Base-by-base conservation (phyloP, 345 rosid species). In the Gossypium anomalum region DNA sequence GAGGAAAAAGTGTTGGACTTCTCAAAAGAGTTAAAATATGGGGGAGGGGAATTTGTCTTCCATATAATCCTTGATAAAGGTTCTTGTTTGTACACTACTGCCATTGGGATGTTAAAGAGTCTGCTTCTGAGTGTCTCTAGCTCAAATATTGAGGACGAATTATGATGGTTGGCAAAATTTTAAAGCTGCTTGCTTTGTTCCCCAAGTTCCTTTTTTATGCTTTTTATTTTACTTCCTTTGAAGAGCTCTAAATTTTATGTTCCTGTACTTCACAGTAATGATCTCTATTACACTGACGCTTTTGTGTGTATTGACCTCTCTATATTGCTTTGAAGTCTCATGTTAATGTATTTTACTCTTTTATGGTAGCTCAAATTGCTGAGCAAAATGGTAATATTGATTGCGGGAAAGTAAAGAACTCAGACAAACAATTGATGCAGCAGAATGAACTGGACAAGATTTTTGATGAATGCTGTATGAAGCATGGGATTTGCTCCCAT, bases 401-500 rank as follows among this genome's bases (percentile, higher is more conserved):
- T 47, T 62, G 80, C 73, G 72, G 61, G 73, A 82, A 59, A 83
- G 77, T 75, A 55, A 84, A 79, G 76, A 82, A 75, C 74, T 60
- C 75, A 34, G 79, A 81, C 64, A 79, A 75, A 67, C 86, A 81
- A 74, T 77, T 78, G 6, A 44, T 79, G 77, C 80, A 22, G 63
- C 71, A 78, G 73, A 80, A 78, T 69, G 81, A 81, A 76, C 72
- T 78, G 61, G 82, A 75, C 7, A 87, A 79, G 65, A 79, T 66
- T 75, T 75, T 80, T 29, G 92, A 81, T 73, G 66, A 68, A 71
- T 74, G 75, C 69, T 83, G 86, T 78, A 78, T 75, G 63, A 88
- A 83, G 78, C 84, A 89, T 80, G 93, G 89, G 67, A 92, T 96
- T 78, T 96, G 94, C 82, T 87, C 99, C 76, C 97, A 90, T 78